Base-by-base conservation (phyloP, 129 eudicot species). In the Artemisia annua region DNA sequence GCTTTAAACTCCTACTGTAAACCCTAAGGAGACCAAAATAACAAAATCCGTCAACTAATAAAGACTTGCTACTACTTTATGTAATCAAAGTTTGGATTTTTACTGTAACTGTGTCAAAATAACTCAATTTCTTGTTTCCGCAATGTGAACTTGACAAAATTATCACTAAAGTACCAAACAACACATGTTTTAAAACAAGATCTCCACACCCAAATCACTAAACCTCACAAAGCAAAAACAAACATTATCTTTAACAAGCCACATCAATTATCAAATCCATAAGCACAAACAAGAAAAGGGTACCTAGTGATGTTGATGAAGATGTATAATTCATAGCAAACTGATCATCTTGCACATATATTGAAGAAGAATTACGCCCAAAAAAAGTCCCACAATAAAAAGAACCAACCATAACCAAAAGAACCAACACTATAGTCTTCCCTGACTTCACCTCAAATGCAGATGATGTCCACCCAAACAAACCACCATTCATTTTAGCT, bases 351-450 rank as follows among this genome's bases (percentile, higher is more conserved):
- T 62, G 35, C 3, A 65, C 48, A 72, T 71, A 71, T 26, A 55
- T 39, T 10, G 82, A 71, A 16, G 82, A 66, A 17, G 82, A 58
- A 26, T 71, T 78, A 16, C 26, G 79, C 68, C 88, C 84, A 58
- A 88, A 95, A 49, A 95, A 87, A 6, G 96, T 86, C 57, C 99
- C 99, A 8, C 89, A 70, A 78, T 86, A 90, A 72, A 95, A 95
- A 2, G 94, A 86, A 48, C 77, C 86, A 3, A 86, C 78, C 86
- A 89, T 89, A 28, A 93, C 62, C 18, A 93, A 75, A 71, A 93
- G 86, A 48, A 82, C 74, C 10, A 83, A 51, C 67, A 83, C 51
- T 71, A 94, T 72, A 11, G 84, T 64, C 72, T 86, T 86, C 12
- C 94, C 96, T 12, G 80, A 69, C 70, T 83, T 90, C 71, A 87